A percentile compares a stretch with the other conserved stretches of the same genome.
Evolutionary conservation across 2,329 filamentous ascomycete species (phyloP).

Genomic region (Alternaria sp.): DNA sequence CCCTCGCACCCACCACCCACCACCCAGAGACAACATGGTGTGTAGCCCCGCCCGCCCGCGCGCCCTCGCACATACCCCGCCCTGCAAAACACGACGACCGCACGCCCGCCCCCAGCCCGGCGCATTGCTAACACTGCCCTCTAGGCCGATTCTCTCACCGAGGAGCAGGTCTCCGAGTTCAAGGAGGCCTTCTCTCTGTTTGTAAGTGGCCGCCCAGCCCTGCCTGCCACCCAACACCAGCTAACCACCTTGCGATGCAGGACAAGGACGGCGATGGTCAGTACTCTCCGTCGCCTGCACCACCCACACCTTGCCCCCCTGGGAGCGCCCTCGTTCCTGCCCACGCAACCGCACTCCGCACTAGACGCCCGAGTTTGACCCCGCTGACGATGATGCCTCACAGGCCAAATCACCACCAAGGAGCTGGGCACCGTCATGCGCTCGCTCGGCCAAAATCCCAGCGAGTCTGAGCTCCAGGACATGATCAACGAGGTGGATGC

Average conservation of each 20-base stretch:
- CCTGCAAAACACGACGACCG: constrained; percentile 39
- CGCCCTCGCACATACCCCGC: constrained; percentile 42
- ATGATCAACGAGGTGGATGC: constrained; percentile 72
- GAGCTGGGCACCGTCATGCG: constrained; percentile 70
- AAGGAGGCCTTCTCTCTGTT: constrained; percentile 99
- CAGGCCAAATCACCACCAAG: constrained; percentile 68
- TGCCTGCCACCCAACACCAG: constrained; percentile 6
- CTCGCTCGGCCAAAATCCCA: constrained; percentile 68
- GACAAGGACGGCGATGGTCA: constrained; percentile 66
- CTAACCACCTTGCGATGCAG: constrained; percentile 47
- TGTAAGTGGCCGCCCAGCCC: constrained; percentile 67
- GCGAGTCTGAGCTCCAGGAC: constrained; percentile 67
- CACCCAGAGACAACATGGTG: constrained; percentile 44
- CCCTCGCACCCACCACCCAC: constrained; percentile 3
- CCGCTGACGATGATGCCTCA: constrained; percentile 30
- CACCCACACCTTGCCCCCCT: neutral
- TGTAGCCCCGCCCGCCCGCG: constrained; percentile 37
- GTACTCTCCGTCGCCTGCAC: constrained; percentile 22
- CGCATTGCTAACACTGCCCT: constrained; percentile 31
- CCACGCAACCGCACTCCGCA: neutral
- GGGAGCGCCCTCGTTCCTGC: neutral
- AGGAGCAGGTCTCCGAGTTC: constrained; percentile 99
- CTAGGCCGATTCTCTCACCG: constrained; percentile 96
- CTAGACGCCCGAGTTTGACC: constrained; percentile 1
- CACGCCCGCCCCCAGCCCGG: constrained; percentile 10